phyloP scores from a whole-genome alignment of 805 yeast genomes.

The Yarrowia osloensis region DNA sequence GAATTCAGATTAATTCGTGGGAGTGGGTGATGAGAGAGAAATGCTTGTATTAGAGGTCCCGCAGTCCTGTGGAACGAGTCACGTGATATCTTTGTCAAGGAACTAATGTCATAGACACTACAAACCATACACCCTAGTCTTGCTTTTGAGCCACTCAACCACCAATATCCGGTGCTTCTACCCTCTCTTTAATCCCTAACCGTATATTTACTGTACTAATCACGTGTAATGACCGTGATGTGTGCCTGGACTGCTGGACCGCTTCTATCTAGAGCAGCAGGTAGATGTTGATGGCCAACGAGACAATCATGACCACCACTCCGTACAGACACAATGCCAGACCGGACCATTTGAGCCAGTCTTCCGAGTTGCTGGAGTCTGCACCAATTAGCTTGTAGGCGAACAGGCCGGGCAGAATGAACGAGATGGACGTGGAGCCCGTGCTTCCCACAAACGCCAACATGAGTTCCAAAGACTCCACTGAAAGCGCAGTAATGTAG shows the following conservation, averaged over 20 bases:
- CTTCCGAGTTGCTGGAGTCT: conserved; percentile 36
- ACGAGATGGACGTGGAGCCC: conserved; percentile 89
- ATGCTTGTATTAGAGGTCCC: too few relatives aligned
- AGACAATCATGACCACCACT: conserved; percentile 64
- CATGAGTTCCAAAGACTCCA: conserved; percentile 75
- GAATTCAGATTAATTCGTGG: neutral
- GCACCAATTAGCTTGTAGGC: conserved; percentile 64
- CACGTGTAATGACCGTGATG: neutral
- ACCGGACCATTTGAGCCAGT: conserved; percentile 50
- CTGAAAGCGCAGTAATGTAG: conserved; percentile 64
- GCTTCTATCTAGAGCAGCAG: conserved; percentile 24
- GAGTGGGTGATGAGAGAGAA: too few relatives aligned
- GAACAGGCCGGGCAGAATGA: conserved; percentile 85
- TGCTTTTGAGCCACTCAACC: too few relatives aligned
- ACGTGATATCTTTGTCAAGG: too few relatives aligned
- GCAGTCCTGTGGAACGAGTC: too few relatives aligned
- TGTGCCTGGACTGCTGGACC: neutral
- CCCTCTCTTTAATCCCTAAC: neutral
- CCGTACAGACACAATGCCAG: conserved; percentile 69
- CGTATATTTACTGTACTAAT: conserved; percentile 6
- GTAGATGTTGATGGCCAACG: conserved; percentile 48
- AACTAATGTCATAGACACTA: too few relatives aligned
- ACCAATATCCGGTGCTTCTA: too few relatives aligned
- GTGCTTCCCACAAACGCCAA: conserved; percentile 90
- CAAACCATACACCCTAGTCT: too few relatives aligned